These are phyloP conservation scores for Saccharum hybrid DNA, from an alignment of 202 grass and related monocot genomes.

Conservation along the genomic window DNA sequence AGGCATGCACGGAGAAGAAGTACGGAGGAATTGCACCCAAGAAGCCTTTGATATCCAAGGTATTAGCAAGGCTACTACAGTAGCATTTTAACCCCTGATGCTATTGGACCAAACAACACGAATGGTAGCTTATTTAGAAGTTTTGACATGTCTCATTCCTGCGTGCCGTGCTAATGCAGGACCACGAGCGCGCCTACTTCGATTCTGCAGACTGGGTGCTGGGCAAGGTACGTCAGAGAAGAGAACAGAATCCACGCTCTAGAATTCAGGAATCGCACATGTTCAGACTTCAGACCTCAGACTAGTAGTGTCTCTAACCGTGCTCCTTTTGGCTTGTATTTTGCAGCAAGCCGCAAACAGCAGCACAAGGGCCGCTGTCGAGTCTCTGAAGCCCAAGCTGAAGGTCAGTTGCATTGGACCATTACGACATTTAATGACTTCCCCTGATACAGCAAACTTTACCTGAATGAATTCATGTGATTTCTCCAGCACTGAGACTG, in stretches of 20 bases:
- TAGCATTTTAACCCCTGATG: too few relatives aligned
- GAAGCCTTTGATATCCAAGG: slow-evolving; percentile 97
- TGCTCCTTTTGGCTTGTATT: slow-evolving; percentile 22
- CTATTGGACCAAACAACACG: not conserved
- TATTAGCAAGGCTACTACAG: not conserved
- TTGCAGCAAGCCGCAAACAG: slow-evolving; percentile 81
- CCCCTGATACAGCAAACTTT: not conserved
- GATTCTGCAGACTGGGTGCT: slow-evolving; percentile 95
- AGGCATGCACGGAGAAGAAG: slow-evolving; percentile 70
- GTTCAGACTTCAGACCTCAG: slow-evolving; percentile 11
- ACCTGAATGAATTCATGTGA: not conserved
- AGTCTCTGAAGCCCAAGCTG: slow-evolving; percentile 92
- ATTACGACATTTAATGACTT: not conserved
- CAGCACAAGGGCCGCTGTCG: slow-evolving; percentile 55
- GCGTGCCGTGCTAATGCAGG: slow-evolving; percentile 50
- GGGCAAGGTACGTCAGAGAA: slow-evolving; percentile 61
- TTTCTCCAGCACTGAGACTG: not conserved
- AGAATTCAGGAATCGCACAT: not conserved
- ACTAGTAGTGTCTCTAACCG: not conserved
- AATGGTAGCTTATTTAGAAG: not conserved
- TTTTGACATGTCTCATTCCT: not conserved
- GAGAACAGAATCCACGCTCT: not conserved
- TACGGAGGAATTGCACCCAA: slow-evolving; percentile 84
- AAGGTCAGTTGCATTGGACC: slow-evolving; percentile 56
- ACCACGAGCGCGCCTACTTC: slow-evolving; percentile 87